Evolutionary conservation across 2,329 filamentous ascomycete genomes (phyloP).

Genomic region (Verticillium isaacii): DNA sequence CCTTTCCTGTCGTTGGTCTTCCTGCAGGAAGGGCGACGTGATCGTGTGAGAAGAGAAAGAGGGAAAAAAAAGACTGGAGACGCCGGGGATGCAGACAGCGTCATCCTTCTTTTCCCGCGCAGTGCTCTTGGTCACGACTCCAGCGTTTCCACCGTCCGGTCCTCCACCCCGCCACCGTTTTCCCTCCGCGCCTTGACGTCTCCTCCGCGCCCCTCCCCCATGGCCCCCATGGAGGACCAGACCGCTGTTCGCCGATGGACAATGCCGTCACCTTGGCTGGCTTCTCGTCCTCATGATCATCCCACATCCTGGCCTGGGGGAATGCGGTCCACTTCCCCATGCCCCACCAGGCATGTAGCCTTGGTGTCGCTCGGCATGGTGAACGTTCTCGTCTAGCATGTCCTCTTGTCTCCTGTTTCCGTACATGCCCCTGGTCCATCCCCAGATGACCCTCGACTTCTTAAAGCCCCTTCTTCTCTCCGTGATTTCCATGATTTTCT

Average conservation of each 20-base stretch:
- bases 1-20: neutral
- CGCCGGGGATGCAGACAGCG: neutral
- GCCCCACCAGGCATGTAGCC: neutral
- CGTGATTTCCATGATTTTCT: neutral
- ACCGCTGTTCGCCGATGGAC: neutral
- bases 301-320: neutral
- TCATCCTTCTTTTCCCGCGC: neutral
- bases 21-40: neutral
- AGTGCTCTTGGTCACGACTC: neutral
- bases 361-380: neutral
- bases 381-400: neutral
- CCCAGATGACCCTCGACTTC: constrained; percentile 1
- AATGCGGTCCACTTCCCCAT: constrained; percentile 4
- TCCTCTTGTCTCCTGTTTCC: neutral
- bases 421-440: neutral
- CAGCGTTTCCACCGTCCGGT: neutral
- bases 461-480: neutral
- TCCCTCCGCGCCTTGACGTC: neutral
- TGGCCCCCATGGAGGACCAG: neutral
- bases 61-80: neutral
- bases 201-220: neutral
- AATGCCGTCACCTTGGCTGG: neutral
- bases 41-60: neutral
- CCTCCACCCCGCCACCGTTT: neutral
- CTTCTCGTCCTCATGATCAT: neutral